Evolutionary conservation across 2,329 filamentous ascomycete species (phyloP).

Genomic region (Aspergillus hiratsukae): DNA sequence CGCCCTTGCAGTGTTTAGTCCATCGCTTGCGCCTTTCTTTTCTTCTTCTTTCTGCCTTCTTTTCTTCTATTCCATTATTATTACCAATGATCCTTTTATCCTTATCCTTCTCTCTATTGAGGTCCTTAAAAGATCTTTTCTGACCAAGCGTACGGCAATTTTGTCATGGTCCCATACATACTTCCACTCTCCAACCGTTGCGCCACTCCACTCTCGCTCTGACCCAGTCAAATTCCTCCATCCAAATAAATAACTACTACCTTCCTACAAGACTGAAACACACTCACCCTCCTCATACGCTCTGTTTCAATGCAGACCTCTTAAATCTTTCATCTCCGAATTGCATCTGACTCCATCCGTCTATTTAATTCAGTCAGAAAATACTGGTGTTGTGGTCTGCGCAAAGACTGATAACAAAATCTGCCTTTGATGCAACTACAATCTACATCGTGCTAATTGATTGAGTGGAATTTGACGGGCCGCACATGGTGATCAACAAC

Average conservation of each 20-base stretch:
- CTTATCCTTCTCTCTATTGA: neutral
- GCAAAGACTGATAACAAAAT: neutral
- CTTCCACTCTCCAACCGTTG: neutral
- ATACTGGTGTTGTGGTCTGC: neutral
- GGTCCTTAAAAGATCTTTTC: neutral
- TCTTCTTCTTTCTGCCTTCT: neutral
- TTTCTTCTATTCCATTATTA: neutral
- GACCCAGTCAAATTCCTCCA: slow-evolving; percentile 4
- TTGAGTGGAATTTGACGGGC: neutral
- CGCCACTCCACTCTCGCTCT: neutral
- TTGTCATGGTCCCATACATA: neutral
- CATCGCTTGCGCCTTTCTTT: neutral
- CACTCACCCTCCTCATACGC: neutral
- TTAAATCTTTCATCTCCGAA: neutral
- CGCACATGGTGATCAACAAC: neutral
- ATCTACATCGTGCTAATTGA: neutral
- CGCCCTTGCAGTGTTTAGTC: neutral
- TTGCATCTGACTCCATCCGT: slow-evolving; percentile 7
- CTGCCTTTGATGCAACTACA: neutral
- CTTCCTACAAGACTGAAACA: neutral
- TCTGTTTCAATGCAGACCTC: neutral
- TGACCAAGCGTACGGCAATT: neutral
- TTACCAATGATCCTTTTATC: neutral
- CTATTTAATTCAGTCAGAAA: slow-evolving; percentile 4
- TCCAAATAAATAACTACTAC: neutral